phyloP scores from a whole-genome alignment of 1,139 yeast genomes.

The Saccharomyces hybrid region DNA sequence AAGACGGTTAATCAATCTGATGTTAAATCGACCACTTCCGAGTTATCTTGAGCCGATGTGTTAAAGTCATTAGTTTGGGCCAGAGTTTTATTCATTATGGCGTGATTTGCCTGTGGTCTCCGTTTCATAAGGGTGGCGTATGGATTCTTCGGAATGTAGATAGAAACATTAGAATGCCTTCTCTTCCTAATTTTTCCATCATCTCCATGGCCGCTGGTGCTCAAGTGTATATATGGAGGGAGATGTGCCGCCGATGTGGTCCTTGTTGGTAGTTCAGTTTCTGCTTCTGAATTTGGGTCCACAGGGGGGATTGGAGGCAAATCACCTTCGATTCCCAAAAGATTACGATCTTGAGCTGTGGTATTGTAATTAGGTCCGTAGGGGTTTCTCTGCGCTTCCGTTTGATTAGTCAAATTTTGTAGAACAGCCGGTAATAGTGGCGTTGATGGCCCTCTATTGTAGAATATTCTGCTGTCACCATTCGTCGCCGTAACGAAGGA shows the following conservation, averaged over 20 bases:
- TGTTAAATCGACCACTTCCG: conserved; percentile 4
- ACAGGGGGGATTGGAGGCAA: neutral
- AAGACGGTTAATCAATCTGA: neutral
- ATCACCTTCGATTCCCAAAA: neutral
- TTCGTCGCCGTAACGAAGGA: neutral
- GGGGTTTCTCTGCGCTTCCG: neutral
- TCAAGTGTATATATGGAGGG: neutral
- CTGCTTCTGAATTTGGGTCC: neutral
- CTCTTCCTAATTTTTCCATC: neutral
- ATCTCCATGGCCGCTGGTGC: neutral
- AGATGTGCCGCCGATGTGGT: neutral
- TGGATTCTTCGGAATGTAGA: conserved; percentile 5
- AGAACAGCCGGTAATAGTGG: neutral
- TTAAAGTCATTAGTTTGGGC: neutral
- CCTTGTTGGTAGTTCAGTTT: neutral
- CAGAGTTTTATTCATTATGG: neutral
- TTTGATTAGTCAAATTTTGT: neutral
- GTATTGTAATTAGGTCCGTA: neutral
- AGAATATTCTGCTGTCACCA: neutral
- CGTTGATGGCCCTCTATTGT: neutral
- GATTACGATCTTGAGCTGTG: neutral
- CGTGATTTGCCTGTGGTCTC: conserved; percentile 1
- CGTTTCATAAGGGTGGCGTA: conserved; percentile 3
- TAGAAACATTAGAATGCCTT: conserved; percentile 1
- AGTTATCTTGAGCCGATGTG: neutral